Conservation (phyloP, 2,329 filamentous ascomycete genomes). For the Calonectria henricotiae region DNA sequence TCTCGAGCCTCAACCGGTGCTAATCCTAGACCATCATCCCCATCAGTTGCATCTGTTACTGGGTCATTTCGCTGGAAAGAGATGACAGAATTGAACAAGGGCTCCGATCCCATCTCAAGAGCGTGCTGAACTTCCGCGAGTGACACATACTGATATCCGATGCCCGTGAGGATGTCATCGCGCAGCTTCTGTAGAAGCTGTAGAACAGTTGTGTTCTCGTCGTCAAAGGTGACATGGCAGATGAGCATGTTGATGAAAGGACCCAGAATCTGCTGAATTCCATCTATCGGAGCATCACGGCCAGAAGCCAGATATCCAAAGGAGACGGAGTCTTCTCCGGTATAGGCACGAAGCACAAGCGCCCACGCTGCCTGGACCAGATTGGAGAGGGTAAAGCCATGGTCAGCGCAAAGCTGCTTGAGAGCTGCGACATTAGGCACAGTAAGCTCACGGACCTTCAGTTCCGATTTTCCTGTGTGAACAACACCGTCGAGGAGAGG, state of each 20-base stretch:
- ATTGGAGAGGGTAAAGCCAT: constrained; percentile 16
- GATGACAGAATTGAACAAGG: constrained; percentile 12
- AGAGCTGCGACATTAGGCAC: constrained; percentile 8
- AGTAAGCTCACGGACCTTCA: constrained; percentile 1
- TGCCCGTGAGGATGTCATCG: constrained; percentile 11
- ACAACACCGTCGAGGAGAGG: constrained; percentile 8
- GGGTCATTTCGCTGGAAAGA: constrained; percentile 13
- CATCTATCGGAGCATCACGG: constrained; percentile 9
- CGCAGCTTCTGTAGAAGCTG: constrained; percentile 2
- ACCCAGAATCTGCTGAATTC: neutral
- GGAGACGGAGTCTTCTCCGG: constrained; percentile 6
- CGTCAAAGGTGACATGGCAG: neutral
- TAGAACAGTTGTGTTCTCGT: constrained; percentile 4
- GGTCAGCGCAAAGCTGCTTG: constrained; percentile 12
- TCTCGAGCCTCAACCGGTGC: constrained; percentile 10
- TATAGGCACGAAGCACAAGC: constrained; percentile 11
- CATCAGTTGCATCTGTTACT: constrained; percentile 3
- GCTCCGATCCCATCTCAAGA: constrained; percentile 5
- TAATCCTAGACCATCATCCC: neutral
- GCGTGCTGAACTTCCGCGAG: constrained; percentile 11
- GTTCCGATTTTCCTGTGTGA: constrained; percentile 3
- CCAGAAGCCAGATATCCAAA: constrained; percentile 16
- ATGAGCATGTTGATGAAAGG: constrained; percentile 22
- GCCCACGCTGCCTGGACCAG: constrained; percentile 10
- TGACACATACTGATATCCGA: constrained; percentile 12